A percentile compares a stretch with the other conserved stretches of the same genome.
Conservation (phyloP, 2,329 filamentous ascomycete species). For the Neurospora sp. region DNA sequence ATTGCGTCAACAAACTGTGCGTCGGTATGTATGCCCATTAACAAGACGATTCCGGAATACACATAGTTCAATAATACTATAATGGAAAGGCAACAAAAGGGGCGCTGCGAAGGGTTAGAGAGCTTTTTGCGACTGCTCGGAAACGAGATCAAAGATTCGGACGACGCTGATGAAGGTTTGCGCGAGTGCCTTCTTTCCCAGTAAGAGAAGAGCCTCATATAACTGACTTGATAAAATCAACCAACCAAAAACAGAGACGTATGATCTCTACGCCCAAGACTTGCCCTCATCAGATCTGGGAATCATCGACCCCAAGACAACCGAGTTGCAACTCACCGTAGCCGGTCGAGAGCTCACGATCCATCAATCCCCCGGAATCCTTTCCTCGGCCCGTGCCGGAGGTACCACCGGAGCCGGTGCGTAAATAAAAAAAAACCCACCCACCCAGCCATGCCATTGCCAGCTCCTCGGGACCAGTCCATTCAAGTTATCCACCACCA, state of each 20-base stretch:
- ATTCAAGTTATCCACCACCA: background rate
- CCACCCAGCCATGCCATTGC: background rate
- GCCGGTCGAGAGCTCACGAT: slow-evolving; percentile 62
- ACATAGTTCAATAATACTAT: background rate
- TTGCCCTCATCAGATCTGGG: slow-evolving; percentile 71
- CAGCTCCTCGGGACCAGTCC: background rate
- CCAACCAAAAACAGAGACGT: slow-evolving; percentile 55
- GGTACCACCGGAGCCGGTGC: slow-evolving; percentile 44
- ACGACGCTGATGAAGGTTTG: slow-evolving; percentile 18
- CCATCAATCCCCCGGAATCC: slow-evolving; percentile 71
- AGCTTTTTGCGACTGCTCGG: slow-evolving; percentile 12
- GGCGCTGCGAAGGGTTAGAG: background rate
- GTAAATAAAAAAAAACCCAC: slow-evolving; percentile 6
- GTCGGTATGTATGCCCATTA: background rate
- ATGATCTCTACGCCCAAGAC: slow-evolving; percentile 70
- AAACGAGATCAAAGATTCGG: slow-evolving; percentile 11
- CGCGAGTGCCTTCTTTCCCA: background rate
- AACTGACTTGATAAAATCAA: background rate
- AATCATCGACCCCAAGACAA: slow-evolving; percentile 66
- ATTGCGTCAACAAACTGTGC: background rate
- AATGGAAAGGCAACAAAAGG: background rate
- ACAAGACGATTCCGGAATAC: background rate
- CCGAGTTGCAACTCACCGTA: slow-evolving; percentile 56
- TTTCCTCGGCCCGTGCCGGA: slow-evolving; percentile 63
- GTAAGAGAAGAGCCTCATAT: background rate